phyloP scores from a whole-genome alignment of 2,329 filamentous ascomycete genomes.

The Penicillium sp. region DNA sequence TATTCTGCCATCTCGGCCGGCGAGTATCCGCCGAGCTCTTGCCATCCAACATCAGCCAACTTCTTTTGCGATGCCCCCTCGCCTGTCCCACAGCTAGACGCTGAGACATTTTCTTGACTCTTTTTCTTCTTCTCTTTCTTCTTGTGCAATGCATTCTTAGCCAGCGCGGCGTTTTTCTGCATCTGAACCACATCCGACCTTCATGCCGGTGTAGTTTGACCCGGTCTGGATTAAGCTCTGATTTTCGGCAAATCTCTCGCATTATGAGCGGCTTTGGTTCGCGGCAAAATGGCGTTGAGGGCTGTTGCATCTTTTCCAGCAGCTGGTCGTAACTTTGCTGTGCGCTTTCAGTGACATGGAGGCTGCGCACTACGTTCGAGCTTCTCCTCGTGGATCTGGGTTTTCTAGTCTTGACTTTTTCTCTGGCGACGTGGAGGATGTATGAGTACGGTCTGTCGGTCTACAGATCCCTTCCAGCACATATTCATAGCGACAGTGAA shows the following conservation, averaged over 20 bases:
- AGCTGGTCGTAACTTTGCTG: conserved; percentile 22
- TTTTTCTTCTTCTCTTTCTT: conserved; percentile 7
- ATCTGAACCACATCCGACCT: conserved; percentile 15
- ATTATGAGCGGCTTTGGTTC: conserved; percentile 4
- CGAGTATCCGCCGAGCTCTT: conserved; percentile 1
- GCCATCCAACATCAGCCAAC: conserved; percentile 8
- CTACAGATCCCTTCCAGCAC: conserved; percentile 17
- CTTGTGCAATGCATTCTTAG: conserved; percentile 24
- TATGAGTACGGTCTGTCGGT: conserved; percentile 19
- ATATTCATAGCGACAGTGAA: conserved; percentile 23
- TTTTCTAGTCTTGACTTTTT: not conserved
- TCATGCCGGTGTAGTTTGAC: not conserved
- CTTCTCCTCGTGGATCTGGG: not conserved
- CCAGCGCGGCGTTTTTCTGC: conserved; percentile 24
- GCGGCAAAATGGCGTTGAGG: conserved; percentile 13
- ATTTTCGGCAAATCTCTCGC: conserved; percentile 9
- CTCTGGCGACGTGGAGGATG: conserved; percentile 10
- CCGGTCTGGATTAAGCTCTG: not conserved
- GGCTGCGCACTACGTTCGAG: not conserved
- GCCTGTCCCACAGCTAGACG: conserved; percentile 7
- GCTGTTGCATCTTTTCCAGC: conserved; percentile 10
- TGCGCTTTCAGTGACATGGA: conserved; percentile 2
- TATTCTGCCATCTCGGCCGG: conserved; percentile 9
- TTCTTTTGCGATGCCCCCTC: conserved; percentile 20
- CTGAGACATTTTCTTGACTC: conserved; percentile 12